Percentiles rank a stretch among this genome's conserved stretches.
Conservation (phyloP, 2,329 filamentous ascomycete genomes). For the Lecanicillium sp. region DNA sequence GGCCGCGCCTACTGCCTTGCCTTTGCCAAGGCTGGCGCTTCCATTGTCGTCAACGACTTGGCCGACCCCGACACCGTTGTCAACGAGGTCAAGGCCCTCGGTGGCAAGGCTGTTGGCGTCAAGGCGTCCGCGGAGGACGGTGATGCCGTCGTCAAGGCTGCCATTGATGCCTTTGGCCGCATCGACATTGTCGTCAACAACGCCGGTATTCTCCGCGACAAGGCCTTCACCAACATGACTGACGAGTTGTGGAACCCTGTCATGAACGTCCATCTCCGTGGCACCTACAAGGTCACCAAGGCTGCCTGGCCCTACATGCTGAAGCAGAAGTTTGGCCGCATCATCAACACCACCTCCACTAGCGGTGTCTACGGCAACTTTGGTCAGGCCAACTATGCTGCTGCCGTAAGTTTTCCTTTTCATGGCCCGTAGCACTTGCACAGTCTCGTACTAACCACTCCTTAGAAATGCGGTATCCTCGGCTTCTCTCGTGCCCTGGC, state of each 20-base stretch:
- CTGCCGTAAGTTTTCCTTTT: constrained; percentile 53
- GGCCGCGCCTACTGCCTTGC: constrained; percentile 85
- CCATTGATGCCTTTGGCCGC: constrained; percentile 88
- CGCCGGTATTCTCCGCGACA: constrained; percentile 93
- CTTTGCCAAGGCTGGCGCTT: constrained; percentile 76
- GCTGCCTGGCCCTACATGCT: constrained; percentile 96
- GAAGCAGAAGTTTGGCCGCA: constrained; percentile 96
- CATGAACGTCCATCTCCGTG: constrained; percentile 83
- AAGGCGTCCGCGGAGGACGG: constrained; percentile 93
- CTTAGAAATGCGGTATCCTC: constrained; percentile 80
- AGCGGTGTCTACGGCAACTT: constrained; percentile 99
- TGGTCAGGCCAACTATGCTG: constrained; percentile 94
- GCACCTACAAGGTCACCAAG: constrained; percentile 95
- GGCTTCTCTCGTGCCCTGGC: constrained; percentile 92
- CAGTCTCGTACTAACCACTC: neutral
- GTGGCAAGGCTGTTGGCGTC: constrained; percentile 84
- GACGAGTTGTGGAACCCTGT: constrained; percentile 90
- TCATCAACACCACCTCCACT: constrained; percentile 94
- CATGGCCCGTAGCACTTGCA: neutral
- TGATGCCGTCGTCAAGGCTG: constrained; percentile 81
- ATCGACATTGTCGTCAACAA: constrained; percentile 97
- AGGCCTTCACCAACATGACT: constrained; percentile 97
- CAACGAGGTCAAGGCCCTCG: constrained; percentile 81
- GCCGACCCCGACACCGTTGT: constrained; percentile 85
- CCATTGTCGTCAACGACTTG: constrained; percentile 93